These are phyloP conservation scores for Thermothielavioides terrestris DNA, from an alignment of 495 filamentous ascomycete species.

Conservation along the genomic window DNA sequence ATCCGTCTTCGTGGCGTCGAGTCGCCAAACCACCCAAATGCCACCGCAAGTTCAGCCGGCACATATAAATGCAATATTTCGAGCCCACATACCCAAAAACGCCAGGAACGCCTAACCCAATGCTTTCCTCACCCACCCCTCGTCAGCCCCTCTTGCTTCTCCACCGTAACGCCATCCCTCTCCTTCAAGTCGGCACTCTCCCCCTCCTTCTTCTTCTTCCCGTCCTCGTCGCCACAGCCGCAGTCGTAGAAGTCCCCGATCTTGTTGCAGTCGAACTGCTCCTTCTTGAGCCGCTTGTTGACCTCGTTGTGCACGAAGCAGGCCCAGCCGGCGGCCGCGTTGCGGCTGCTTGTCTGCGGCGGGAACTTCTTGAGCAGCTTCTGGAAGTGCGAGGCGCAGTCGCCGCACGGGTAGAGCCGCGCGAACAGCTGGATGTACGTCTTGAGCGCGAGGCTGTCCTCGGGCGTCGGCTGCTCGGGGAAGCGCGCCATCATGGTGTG, in stretches of 20 bases:
- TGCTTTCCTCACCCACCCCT: constrained; percentile 12
- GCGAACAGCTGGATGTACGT: constrained; percentile 86
- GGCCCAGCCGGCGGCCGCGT: constrained; percentile 80
- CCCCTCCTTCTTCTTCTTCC: constrained; percentile 19
- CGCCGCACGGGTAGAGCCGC: constrained; percentile 88
- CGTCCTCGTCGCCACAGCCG: constrained; percentile 72
- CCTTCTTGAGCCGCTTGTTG: constrained; percentile 77
- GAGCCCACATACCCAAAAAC: constrained; percentile 17
- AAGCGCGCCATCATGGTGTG: constrained; percentile 95
- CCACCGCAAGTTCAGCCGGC: no score
- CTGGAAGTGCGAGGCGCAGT: constrained; percentile 89
- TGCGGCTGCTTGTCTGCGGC: constrained; percentile 81
- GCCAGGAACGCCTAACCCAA: not conserved
- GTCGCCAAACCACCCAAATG: no score
- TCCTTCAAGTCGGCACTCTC: constrained; percentile 2
- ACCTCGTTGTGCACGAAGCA: constrained; percentile 94
- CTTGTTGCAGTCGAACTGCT: constrained; percentile 75
- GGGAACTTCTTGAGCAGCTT: constrained; percentile 72
- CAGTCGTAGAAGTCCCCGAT: constrained; percentile 95
- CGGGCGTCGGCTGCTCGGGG: constrained; percentile 71
- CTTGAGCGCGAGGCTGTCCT: constrained; percentile 75
- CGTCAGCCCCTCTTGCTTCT: constrained; percentile 32
- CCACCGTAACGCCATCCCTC: constrained; percentile 23
- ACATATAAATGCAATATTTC: no score
- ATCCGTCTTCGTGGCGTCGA: no score